These are phyloP conservation scores for Arthrinium phaeospermum DNA, from an alignment of 2,329 filamentous ascomycete species.

Conservation along the genomic window DNA sequence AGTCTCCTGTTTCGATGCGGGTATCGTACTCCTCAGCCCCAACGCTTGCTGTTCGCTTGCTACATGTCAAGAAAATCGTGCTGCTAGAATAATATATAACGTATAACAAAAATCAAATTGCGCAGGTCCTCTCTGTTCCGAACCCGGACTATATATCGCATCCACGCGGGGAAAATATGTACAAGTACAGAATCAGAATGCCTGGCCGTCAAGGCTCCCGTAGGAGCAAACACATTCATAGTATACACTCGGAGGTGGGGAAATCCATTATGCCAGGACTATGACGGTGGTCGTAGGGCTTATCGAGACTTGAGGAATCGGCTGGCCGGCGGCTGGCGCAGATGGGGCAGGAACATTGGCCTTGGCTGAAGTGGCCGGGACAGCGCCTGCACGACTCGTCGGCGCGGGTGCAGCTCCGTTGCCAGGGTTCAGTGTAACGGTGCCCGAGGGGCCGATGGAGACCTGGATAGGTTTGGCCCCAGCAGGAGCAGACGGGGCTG, in stretches of 20 bases:
- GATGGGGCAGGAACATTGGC: slow-evolving; percentile 11
- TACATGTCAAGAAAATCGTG: slow-evolving; percentile 4
- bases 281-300: slow-evolving; percentile 10
- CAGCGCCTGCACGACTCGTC: neutral
- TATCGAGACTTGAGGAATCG: slow-evolving; percentile 18
- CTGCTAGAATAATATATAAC: neutral
- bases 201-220: neutral
- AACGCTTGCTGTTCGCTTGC: neutral
- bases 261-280: neutral
- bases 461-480: slow-evolving; percentile 7
- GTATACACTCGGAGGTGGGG: neutral
- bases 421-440: slow-evolving; percentile 14
- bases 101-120: slow-evolving; percentile 5
- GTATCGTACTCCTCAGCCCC: neutral
- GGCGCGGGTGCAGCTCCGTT: slow-evolving; percentile 4
- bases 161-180: neutral
- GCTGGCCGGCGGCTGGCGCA: slow-evolving; percentile 3
- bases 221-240: neutral
- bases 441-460: slow-evolving; percentile 2
- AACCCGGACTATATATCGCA: slow-evolving; percentile 4
- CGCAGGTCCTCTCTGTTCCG: neutral
- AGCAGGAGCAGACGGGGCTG: neutral
- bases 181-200: slow-evolving; percentile 12
- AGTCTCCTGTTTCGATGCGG: neutral
- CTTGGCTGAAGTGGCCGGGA: neutral